A percentile compares a stretch with the other conserved stretches of the same genome.
Conservation (phyloP, 2,329 filamentous ascomycete genomes). For the Ceratocystis variospora region DNA sequence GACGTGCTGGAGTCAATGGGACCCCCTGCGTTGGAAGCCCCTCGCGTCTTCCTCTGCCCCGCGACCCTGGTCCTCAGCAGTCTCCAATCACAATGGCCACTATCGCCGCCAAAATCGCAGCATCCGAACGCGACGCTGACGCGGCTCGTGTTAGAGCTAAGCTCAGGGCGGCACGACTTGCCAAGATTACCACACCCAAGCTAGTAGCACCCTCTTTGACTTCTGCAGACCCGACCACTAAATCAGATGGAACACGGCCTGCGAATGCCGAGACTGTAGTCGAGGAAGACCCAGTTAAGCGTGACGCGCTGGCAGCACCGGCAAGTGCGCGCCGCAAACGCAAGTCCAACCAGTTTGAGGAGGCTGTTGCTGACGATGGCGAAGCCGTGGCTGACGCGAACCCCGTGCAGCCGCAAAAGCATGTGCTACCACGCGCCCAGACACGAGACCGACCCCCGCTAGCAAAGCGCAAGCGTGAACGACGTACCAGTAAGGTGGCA, state of each 20-base stretch:
- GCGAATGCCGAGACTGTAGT: slow-evolving; percentile 14
- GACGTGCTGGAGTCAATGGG: slow-evolving; percentile 1
- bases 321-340: slow-evolving; percentile 20
- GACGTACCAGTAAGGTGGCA: slow-evolving; percentile 39
- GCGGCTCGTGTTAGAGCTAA: slow-evolving; percentile 50
- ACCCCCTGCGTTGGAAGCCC: slow-evolving; percentile 22
- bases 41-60: slow-evolving; percentile 28
- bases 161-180: slow-evolving; percentile 39
- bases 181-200: slow-evolving; percentile 21
- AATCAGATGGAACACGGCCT: not conserved
- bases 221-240: not conserved
- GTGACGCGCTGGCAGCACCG: slow-evolving; percentile 21
- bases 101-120: slow-evolving; percentile 50
- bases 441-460: slow-evolving; percentile 19
- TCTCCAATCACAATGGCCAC: slow-evolving; percentile 47
- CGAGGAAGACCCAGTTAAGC: slow-evolving; percentile 29
- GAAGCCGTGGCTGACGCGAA: slow-evolving; percentile 16
- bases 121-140: slow-evolving; percentile 49
- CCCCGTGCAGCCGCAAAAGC: not conserved
- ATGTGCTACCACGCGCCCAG: slow-evolving; percentile 4
- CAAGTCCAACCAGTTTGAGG: slow-evolving; percentile 17
- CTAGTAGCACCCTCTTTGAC: not conserved
- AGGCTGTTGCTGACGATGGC: slow-evolving; percentile 13
- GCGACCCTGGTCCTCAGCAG: slow-evolving; percentile 33
- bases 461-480: slow-evolving; percentile 38